Evolutionary conservation across 805 yeast genomes (phyloP), one percentile per base, ranked within the genome.

Genomic region (Candida glaebosa): DNA sequence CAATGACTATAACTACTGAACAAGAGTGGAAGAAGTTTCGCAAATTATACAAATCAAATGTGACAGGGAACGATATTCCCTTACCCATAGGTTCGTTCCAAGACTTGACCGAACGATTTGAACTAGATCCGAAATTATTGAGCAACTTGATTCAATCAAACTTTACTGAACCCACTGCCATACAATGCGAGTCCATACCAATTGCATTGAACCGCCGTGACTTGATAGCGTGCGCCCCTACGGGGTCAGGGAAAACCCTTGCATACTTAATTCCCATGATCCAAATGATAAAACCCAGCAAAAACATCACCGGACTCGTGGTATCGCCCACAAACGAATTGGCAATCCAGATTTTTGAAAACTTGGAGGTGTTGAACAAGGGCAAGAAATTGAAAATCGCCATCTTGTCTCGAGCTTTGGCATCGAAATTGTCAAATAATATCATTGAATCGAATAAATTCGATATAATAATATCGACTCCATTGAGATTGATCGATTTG

Each of bases 241-340:
- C 99, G 1, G 99, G 99, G 52, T 88, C 97, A 3, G 99, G 99
- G 71, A 93, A 93, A 60, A 93, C 99, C 0, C 69, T 93, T 37
- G 95, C 97, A 22, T 93, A 85, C 57, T 67, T 87, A 42, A 78
- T 89, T 14, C 99, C 99, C 3, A 53, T 91, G 52, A 63, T 93
- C 16, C 93, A 87, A 51, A 54, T 62, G 36, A 47, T 69, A 18
- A 35, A 17, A 19, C 52, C 60, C 18, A 39, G 40, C n/a, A 64
- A 68, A 37, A 61, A 64, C 42, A 69, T 87, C 7, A 72, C 84
- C 50, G 95, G 95, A 0, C 65, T 93, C 39, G 78, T 93, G 6
- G 77, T 93, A 8, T 82, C 97, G 0, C 99, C 99, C 22, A 93
- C 99, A 1, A 89, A 89, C 50, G 99, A 93, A 63, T 75, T 93